Percentiles rank a stretch among this genome's conserved stretches.
These are phyloP conservation scores for Glycine latifolia DNA, from an alignment of 306 rosid genomes.

Conservation along the genomic window DNA sequence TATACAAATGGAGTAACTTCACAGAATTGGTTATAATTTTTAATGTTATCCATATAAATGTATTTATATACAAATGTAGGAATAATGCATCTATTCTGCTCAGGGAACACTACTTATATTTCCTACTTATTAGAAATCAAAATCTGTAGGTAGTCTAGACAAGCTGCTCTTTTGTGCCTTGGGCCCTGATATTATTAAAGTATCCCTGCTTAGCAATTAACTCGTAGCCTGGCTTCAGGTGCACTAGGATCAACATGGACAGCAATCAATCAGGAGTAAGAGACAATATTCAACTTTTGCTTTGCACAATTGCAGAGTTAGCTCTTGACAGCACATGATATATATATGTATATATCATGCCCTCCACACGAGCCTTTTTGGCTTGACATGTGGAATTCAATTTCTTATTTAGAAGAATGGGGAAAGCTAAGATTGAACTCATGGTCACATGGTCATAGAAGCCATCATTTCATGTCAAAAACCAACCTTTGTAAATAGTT, in stretches of 20 bases:
- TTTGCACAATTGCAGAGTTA: slow-evolving; percentile 1
- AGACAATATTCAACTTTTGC: slow-evolving; percentile 5
- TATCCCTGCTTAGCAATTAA: background rate
- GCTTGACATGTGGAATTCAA: slow-evolving; percentile 21
- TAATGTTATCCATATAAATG: slow-evolving; percentile 29
- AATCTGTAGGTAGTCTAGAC: slow-evolving; percentile 20
- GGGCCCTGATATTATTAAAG: background rate
- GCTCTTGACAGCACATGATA: background rate
- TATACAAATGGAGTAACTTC: background rate
- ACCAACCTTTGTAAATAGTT: background rate
- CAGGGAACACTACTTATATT: background rate
- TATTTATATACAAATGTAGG: background rate
- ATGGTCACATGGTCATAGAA: slow-evolving; percentile 31
- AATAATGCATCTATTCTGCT: slow-evolving; percentile 23
- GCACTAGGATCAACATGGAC: slow-evolving; percentile 18
- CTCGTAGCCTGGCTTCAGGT: slow-evolving; percentile 1
- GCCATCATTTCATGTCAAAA: slow-evolving; percentile 40
- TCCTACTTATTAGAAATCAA: slow-evolving; percentile 17
- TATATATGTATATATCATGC: background rate
- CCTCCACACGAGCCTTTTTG: background rate
- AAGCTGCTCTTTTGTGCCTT: slow-evolving; percentile 16
- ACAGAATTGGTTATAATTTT: background rate
- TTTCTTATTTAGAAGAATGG: slow-evolving; percentile 19
- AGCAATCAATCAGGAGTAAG: background rate
- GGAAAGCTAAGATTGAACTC: slow-evolving; percentile 12